Base-by-base conservation (phyloP, 805 yeast species). In the Zygotorulaspora chibaensis region DNA sequence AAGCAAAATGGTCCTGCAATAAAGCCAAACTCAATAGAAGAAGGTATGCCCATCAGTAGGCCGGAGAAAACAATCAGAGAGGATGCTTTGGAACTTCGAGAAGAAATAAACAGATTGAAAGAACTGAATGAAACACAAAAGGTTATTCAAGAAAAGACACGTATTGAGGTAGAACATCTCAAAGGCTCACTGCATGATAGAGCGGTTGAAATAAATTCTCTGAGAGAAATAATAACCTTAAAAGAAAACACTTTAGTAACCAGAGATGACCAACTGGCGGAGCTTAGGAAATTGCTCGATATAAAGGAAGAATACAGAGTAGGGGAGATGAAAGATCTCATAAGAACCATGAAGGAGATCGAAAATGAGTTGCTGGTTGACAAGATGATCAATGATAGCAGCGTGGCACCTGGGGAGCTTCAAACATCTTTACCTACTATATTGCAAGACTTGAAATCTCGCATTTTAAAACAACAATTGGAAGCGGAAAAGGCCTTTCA, bases 51-150 rank as follows among this genome's bases (percentile, higher is more conserved):
- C 5, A 31, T 23, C 3, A 36, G 36, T 23, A 26, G 18, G 15
- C 1, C 18, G n/a, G 12, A 15, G 28, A 29, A 16, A 23, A 40
- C 30, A 3, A 6, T 35, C 9, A 30, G 41, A 12, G 35, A 43
- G 30, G 50, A 47, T 15, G 39, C 42, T 13, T 27, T 18, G 29
- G 33, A 38, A 16, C 43, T 52, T 16, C 45, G 36, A 12, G 45
- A 42, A 10, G 53, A 52, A 25, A 40, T 50, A 16, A 34, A 46
- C 7, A 47, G 39, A 29, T 31, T 50, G 34, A 53, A 47, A 27
- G 45, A 48, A 11, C 39, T 38, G 25, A 25, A 42, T 10, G 11
- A 36, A 26, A 23, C 29, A 16, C 42, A 41, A 31, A 36, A 40
- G 25, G n/a, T 37, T 8, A 30, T 13, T 20, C 41, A 37, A 36